A percentile compares a stretch with the other conserved stretches of the same genome.
Conservation (phyloP, 73 alveolate genomes). For the Paramecium pentaurelia region DNA sequence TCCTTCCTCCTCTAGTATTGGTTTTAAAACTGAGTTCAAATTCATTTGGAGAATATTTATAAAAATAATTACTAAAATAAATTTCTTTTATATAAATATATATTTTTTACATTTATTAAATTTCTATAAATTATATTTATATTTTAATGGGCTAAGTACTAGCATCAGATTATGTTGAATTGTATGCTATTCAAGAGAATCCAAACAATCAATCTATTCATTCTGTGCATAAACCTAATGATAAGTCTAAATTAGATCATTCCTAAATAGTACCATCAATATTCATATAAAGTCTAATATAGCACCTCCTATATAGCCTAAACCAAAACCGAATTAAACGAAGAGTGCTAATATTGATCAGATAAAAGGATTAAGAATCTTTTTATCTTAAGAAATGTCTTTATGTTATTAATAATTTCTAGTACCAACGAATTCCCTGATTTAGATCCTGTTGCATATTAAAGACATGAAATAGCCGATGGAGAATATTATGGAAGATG, state of each 20-base stretch:
- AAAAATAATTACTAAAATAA: background rate
- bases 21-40: background rate
- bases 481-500: background rate
- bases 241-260: background rate
- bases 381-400: background rate
- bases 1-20: background rate
- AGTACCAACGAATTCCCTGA: background rate
- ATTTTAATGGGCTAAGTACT: background rate
- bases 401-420: background rate
- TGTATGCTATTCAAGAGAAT: background rate
- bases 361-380: background rate
- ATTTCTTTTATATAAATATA: background rate
- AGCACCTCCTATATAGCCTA: background rate
- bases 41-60: background rate
- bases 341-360: background rate
- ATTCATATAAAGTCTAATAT: background rate
- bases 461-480: background rate
- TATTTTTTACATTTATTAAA: background rate
- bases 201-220: background rate
- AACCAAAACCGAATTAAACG: background rate
- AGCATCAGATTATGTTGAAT: background rate
- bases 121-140: background rate
- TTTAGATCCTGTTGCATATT: background rate
- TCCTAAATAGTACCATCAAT: background rate
- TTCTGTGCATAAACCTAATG: background rate